These are phyloP conservation scores for Immersiporthe knoxdaviesiana DNA, from an alignment of 2,329 filamentous ascomycete genomes.

Conservation along the genomic window DNA sequence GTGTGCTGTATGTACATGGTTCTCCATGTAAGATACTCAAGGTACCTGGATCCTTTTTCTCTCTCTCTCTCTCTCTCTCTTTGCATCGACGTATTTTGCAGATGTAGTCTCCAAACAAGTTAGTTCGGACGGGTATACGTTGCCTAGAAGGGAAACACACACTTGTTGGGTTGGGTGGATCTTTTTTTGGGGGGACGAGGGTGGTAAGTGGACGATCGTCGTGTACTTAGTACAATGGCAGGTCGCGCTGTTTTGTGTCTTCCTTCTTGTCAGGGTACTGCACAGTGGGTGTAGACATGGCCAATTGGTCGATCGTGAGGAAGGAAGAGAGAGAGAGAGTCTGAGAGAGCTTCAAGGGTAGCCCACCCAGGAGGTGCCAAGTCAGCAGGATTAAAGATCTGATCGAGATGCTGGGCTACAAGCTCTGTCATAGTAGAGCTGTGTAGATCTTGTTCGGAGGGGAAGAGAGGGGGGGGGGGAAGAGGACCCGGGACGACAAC, in stretches of 20 bases:
- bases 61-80: too few species aligned
- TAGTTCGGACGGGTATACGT: background rate
- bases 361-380: background rate
- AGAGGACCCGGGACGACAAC: background rate
- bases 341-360: background rate
- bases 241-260: background rate
- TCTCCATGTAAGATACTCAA: too few species aligned
- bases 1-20: conserved; percentile 13
- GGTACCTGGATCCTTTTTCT: too few species aligned
- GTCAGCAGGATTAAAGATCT: conserved; percentile 3
- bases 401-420: background rate
- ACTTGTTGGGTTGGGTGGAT: background rate
- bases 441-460: background rate
- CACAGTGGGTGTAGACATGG: background rate
- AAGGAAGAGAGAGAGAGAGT: background rate
- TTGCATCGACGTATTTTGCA: too few species aligned
- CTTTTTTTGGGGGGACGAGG: background rate
- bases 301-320: background rate
- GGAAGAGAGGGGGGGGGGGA: too few species aligned
- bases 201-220: background rate
- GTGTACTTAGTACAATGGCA: background rate
- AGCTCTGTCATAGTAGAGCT: background rate
- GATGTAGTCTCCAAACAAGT: background rate
- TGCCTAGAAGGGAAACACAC: conserved; percentile 2
- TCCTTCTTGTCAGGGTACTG: too few species aligned